phyloP scores from a whole-genome alignment of 208 protist genomes.

The Leishmania mexicana region DNA sequence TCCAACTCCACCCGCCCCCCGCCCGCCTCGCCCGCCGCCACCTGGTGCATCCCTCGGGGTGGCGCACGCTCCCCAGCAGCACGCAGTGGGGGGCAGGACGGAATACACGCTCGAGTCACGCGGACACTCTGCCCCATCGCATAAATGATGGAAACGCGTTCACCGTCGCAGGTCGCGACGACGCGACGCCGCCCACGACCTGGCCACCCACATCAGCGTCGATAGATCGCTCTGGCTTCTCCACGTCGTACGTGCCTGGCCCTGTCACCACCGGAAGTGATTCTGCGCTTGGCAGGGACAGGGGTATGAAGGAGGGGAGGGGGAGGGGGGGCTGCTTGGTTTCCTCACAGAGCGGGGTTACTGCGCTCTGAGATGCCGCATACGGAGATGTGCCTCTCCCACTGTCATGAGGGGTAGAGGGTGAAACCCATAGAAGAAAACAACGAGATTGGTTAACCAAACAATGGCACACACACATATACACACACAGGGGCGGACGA shows the following conservation, averaged over 20 bases:
- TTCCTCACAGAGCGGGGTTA: too few species aligned
- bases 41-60: neutral
- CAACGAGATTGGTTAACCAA: neutral
- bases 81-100: neutral
- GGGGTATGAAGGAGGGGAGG: too few species aligned
- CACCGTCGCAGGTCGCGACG: neutral
- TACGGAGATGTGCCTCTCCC: neutral
- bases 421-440: neutral
- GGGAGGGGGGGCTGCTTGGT: neutral
- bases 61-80: neutral
- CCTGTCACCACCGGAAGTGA: neutral
- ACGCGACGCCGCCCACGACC: too few species aligned
- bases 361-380: neutral
- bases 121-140: neutral
- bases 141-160: neutral
- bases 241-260: neutral
- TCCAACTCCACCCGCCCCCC: neutral
- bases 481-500: neutral
- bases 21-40: neutral
- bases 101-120: neutral
- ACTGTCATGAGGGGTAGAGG: neutral
- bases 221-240: neutral
- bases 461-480: neutral
- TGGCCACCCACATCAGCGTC: neutral
- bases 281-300: neutral